phyloP scores from a whole-genome alignment of 2,329 filamentous ascomycete genomes.

The Lomentospora prolificans region DNA sequence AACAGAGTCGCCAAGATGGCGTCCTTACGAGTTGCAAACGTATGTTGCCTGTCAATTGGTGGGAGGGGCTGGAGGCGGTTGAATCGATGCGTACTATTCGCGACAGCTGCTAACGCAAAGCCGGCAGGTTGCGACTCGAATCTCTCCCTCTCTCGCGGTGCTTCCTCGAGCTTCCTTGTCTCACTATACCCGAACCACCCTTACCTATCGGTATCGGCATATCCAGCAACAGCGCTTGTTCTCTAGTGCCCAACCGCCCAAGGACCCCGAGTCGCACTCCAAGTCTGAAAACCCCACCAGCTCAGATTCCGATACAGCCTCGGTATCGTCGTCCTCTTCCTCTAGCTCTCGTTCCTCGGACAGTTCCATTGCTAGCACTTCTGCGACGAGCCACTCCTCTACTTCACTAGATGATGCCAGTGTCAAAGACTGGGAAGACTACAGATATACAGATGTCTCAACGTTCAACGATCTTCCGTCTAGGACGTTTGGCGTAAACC shows the following conservation, averaged over 20 bases:
- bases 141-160: not conserved
- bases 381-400: not conserved
- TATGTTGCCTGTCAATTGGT: no score
- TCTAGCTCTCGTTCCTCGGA: not conserved
- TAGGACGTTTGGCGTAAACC: conserved; percentile 76
- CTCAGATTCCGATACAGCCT: not conserved
- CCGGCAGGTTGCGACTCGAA: not conserved
- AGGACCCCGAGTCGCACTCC: not conserved
- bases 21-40: conserved; percentile 4
- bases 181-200: not conserved
- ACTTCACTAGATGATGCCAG: not conserved
- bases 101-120: not conserved
- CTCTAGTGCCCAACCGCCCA: not conserved
- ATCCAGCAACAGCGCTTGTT: not conserved
- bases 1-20: not conserved
- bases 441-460: conserved; percentile 29
- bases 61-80: no score
- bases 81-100: no score
- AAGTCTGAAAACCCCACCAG: not conserved
- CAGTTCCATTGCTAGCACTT: not conserved
- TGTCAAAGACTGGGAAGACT: conserved; percentile 31
- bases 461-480: conserved; percentile 35
- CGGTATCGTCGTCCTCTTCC: not conserved
- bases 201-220: not conserved
- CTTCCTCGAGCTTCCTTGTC: not conserved